Conservation (phyloP, 768 basidiomycete genomes). For the Tulasnella sp. region DNA sequence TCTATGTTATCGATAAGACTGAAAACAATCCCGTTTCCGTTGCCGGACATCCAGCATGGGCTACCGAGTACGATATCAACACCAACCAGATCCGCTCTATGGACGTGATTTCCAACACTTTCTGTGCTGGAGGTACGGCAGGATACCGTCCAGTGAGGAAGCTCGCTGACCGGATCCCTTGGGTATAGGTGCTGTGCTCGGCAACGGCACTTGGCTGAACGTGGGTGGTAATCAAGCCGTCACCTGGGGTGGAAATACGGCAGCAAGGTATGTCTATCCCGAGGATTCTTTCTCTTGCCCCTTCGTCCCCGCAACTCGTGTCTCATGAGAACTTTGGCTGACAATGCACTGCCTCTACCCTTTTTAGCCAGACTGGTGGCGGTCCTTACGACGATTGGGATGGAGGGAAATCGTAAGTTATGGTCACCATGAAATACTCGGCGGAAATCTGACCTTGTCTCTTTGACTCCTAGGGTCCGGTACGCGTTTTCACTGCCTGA, state of each 20-base stretch:
- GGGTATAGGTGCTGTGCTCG: slow-evolving; percentile 16
- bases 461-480: slow-evolving; percentile 12
- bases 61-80: slow-evolving; percentile 45
- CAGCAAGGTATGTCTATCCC: slow-evolving; percentile 46
- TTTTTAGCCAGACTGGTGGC: slow-evolving; percentile 36
- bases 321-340: slow-evolving; percentile 37
- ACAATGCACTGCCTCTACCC: slow-evolving; percentile 15
- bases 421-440: not conserved
- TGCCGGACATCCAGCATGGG: slow-evolving; percentile 67
- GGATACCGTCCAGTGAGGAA: slow-evolving; percentile 10
- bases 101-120: slow-evolving; percentile 65
- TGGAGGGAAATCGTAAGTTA: slow-evolving; percentile 31
- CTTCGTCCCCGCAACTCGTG: slow-evolving; percentile 43
- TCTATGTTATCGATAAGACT: slow-evolving; percentile 56
- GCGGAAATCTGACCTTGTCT: not conserved
- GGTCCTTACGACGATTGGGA: slow-evolving; percentile 31
- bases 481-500: not conserved
- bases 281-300: slow-evolving; percentile 52
- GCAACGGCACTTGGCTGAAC: slow-evolving; percentile 22
- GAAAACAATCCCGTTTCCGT: slow-evolving; percentile 64
- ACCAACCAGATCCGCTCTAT: slow-evolving; percentile 53
- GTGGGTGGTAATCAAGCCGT: slow-evolving; percentile 23
- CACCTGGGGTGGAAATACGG: slow-evolving; percentile 44
- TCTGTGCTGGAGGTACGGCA: slow-evolving; percentile 49
- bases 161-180: slow-evolving; percentile 24